These are phyloP conservation scores for Sporisorium reilianum DNA, from an alignment of 1,284 basidiomycete species.

Conservation along the genomic window DNA sequence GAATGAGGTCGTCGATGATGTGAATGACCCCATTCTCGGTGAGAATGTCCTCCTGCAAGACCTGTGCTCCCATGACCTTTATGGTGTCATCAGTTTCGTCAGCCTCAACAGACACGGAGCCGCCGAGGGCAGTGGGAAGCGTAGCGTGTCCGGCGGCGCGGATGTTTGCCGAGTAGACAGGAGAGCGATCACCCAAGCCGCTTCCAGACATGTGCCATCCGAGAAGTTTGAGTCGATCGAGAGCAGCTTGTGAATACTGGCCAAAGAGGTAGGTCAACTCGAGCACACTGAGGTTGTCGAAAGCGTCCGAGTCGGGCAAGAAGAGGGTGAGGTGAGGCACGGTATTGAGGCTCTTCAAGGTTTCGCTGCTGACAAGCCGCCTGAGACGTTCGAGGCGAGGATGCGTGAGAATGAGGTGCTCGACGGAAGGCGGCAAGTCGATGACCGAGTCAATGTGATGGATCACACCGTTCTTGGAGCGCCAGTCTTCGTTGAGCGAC, in stretches of 20 bases:
- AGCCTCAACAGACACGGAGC: slow-evolving; percentile 43
- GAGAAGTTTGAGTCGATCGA: slow-evolving; percentile 62
- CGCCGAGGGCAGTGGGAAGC: slow-evolving; percentile 62
- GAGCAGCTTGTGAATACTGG: slow-evolving; percentile 42
- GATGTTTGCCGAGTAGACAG: slow-evolving; percentile 53
- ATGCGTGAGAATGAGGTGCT: slow-evolving; percentile 56
- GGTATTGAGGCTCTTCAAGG: slow-evolving; percentile 52
- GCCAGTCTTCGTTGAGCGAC: slow-evolving; percentile 70
- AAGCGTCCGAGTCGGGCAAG: slow-evolving; percentile 86
- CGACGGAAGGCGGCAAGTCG: slow-evolving; percentile 79
- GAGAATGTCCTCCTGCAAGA: slow-evolving; percentile 64
- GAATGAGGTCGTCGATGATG: slow-evolving; percentile 83
- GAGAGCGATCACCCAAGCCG: slow-evolving; percentile 55
- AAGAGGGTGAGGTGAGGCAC: slow-evolving; percentile 85
- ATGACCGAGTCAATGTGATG: slow-evolving; percentile 82
- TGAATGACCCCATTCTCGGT: slow-evolving; percentile 78
- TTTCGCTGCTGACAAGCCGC: slow-evolving; percentile 66
- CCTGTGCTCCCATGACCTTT: slow-evolving; percentile 31
- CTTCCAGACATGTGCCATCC: slow-evolving; percentile 65
- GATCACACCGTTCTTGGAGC: slow-evolving; percentile 77
- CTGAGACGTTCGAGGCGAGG: slow-evolving; percentile 62
- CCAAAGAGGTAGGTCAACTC: slow-evolving; percentile 60
- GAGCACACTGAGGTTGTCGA: slow-evolving; percentile 70
- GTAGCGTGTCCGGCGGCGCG: slow-evolving; percentile 21
- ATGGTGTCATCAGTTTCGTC: slow-evolving; percentile 25